Evolutionary conservation across 1,139 yeast genomes (phyloP), one percentile per base, ranked within the genome.

Genomic region (Kodamaea alishanica): DNA sequence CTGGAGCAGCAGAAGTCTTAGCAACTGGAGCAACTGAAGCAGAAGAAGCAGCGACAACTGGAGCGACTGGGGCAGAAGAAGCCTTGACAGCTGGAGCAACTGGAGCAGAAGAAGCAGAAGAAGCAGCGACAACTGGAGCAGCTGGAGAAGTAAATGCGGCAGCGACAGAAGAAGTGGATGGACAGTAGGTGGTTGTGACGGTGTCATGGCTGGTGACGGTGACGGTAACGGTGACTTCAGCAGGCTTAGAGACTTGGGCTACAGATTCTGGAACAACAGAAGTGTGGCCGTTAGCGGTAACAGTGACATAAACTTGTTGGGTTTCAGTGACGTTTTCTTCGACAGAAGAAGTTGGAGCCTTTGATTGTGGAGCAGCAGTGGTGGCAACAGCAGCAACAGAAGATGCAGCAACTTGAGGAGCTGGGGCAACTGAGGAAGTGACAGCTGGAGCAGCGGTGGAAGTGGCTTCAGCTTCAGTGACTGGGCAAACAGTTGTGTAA

Each of bases 401-500:
- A 12, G 38, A 20, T 24, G 41, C 31, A 12, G 40, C 37, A n/a
- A 35, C 36, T 23, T 45, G 38, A 33, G 47, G 30, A 9, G 30
- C 30, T 9, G 49, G 32, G 15, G 35, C n/a, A 26, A 37, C 32
- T 9, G 42, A 26, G 22, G 38, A 30, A 26, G 47, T 30, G 30
- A 45, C 32, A 5, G 39, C 31, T 22, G 46, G 24, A 23, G 34
- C 36, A 15, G 49, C 24, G 22, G 40, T 35, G 12, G 36, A 6
- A 22, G 38, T 31, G 9, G 32, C 26, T 28, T 39, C 43, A 12
- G 29, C 37, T 29, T 42, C 50, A 26, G 50, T 34, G 5, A 37
- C 29, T 12, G 60, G 60, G 41, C 59, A 54, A 37, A 47, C 50
- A 20, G 59, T 55, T 34, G 58, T 52, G 53, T 47, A 53, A 32